Percentiles rank a stretch among this genome's conserved stretches.
Evolutionary conservation across 495 filamentous ascomycete species (phyloP).

Genomic region (Trichocladium uniseriatum): DNA sequence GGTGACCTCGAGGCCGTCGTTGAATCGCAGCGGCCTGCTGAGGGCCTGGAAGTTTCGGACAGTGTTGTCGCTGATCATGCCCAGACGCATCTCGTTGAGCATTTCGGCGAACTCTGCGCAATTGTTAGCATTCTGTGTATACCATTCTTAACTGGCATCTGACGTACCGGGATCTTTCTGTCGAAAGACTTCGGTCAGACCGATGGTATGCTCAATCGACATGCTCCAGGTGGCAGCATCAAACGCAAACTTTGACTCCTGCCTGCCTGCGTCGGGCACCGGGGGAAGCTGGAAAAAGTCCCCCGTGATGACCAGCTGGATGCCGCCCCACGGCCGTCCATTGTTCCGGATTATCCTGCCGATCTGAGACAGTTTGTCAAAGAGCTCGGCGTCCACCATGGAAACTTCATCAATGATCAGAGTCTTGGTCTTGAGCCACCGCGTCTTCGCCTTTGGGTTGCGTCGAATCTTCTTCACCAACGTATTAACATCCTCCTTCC

Average conservation of each 20-base stretch:
- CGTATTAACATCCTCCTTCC: conserved; percentile 74
- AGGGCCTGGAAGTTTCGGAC: conserved; percentile 62
- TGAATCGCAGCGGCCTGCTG: conserved; percentile 56
- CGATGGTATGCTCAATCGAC: conserved; percentile 90
- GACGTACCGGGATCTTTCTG: conserved; percentile 73
- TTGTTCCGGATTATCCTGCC: conserved; percentile 76
- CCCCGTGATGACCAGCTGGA: conserved; percentile 90
- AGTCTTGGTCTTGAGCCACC: conserved; percentile 81
- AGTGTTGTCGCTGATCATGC: conserved; percentile 61
- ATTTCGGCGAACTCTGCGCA: conserved; percentile 71
- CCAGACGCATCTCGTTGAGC: conserved; percentile 95
- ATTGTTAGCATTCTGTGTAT: conserved; percentile 10
- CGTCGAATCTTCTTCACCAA: conserved; percentile 86
- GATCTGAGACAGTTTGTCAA: conserved; percentile 89
- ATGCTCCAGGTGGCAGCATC: conserved; percentile 86
- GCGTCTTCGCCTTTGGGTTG: conserved; percentile 75
- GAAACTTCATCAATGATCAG: conserved; percentile 93
- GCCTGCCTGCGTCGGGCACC: conserved; percentile 65
- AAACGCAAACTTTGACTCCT: conserved; percentile 78
- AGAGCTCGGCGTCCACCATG: conserved; percentile 95
- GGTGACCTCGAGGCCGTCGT: conserved; percentile 76
- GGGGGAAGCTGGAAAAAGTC: conserved; percentile 97
- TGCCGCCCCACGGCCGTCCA: conserved; percentile 87
- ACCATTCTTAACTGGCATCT: background rate
- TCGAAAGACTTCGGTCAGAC: conserved; percentile 90